A percentile compares a stretch with the other conserved stretches of the same genome.
These are phyloP conservation scores for Mycocentrospora acerina DNA, from an alignment of 2,329 filamentous ascomycete genomes.

Conservation along the genomic window DNA sequence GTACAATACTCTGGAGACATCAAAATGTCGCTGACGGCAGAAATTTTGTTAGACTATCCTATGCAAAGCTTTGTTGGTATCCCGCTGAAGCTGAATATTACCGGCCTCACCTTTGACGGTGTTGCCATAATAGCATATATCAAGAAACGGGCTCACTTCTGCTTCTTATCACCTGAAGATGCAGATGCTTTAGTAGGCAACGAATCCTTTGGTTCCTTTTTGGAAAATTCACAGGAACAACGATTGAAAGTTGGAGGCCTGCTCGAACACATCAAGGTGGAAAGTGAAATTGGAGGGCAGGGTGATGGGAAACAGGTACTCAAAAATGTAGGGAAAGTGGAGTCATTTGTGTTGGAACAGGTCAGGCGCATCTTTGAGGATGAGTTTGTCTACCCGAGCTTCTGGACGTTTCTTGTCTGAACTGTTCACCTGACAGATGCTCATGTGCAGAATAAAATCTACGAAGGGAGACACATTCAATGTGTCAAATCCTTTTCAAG, in stretches of 20 bases:
- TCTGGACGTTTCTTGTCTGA: constrained; percentile 93
- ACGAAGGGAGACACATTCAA: background rate
- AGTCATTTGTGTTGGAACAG: constrained; percentile 95
- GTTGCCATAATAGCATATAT: constrained; percentile 92
- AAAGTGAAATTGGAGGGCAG: constrained; percentile 94
- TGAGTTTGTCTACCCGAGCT: constrained; percentile 97
- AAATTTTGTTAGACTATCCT: constrained; percentile 95
- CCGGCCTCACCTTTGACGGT: constrained; percentile 91
- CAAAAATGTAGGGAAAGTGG: constrained; percentile 98
- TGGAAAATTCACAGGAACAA: constrained; percentile 22
- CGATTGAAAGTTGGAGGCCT: constrained; percentile 67
- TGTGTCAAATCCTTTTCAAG: background rate
- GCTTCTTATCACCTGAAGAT: constrained; percentile 90
- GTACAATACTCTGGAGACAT: constrained; percentile 88
- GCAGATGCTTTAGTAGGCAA: constrained; percentile 66
- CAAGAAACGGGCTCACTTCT: constrained; percentile 85
- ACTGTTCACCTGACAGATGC: constrained; percentile 1
- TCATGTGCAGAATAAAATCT: background rate
- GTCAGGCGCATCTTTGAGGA: constrained; percentile 97
- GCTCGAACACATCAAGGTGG: constrained; percentile 89
- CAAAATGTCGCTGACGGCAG: constrained; percentile 83
- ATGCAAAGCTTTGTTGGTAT: constrained; percentile 98
- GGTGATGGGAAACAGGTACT: constrained; percentile 90
- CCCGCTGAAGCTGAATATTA: constrained; percentile 91
- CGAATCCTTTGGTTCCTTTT: constrained; percentile 32